Conservation (phyloP, 148 eudicot species). For the Camellia sinensis region DNA sequence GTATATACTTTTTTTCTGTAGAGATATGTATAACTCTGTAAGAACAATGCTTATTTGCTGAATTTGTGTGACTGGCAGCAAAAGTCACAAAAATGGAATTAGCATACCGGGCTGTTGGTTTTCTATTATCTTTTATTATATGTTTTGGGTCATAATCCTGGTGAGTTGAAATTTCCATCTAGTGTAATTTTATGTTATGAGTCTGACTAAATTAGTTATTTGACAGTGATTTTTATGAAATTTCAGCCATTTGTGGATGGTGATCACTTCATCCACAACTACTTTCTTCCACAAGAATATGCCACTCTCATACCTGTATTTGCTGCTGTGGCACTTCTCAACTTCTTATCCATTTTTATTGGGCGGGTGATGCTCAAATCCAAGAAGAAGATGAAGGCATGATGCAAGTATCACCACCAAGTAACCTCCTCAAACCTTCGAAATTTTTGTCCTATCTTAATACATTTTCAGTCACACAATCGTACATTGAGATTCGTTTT, state of each 20-base stretch:
- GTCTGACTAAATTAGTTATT: constrained; percentile 4
- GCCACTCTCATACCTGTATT: constrained; percentile 79
- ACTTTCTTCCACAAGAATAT: constrained; percentile 83
- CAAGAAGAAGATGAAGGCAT: constrained; percentile 67
- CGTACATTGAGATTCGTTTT: too few species aligned
- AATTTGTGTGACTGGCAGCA: neutral
- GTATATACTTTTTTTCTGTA: too few species aligned
- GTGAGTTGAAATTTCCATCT: constrained; percentile 36
- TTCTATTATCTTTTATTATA: constrained; percentile 63
- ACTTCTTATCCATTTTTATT: constrained; percentile 72
- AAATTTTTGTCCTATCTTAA: neutral
- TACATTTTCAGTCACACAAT: too few species aligned
- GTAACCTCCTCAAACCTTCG: too few species aligned
- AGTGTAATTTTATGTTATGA: neutral
- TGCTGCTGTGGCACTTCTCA: constrained; percentile 60
- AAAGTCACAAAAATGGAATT: constrained; percentile 50
- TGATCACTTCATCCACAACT: constrained; percentile 84
- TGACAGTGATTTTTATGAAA: constrained; percentile 12
- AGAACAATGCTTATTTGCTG: neutral
- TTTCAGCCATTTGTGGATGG: constrained; percentile 86
- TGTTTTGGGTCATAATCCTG: constrained; percentile 89
- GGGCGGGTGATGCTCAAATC: constrained; percentile 86
- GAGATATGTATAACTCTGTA: too few species aligned
- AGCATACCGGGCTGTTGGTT: constrained; percentile 87
- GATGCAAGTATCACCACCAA: constrained; percentile 3